Percentiles rank a stretch among this genome's conserved stretches.
phyloP scores from a whole-genome alignment of 2,329 filamentous ascomycete species.

The Colletotrichum horii region DNA sequence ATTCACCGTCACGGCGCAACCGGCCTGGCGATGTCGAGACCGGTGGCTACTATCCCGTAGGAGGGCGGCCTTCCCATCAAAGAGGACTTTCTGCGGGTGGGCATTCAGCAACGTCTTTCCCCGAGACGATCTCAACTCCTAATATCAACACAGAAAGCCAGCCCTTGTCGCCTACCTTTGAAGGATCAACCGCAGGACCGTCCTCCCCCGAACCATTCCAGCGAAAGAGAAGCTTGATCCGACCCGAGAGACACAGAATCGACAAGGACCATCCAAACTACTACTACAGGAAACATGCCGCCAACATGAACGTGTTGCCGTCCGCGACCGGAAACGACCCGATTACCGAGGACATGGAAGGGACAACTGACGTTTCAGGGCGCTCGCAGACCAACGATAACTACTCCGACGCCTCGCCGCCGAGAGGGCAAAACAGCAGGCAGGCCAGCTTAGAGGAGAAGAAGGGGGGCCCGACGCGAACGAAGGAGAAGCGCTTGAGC shows the following conservation, averaged over 20 bases:
- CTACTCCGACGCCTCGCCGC: conserved; percentile 46
- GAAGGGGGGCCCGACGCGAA: conserved; percentile 35
- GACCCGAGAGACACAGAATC: conserved; percentile 86
- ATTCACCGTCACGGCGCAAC: conserved; percentile 69
- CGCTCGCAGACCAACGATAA: conserved; percentile 46
- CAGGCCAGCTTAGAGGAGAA: conserved; percentile 39
- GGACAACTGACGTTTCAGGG: conserved; percentile 59
- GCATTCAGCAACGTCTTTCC: conserved; percentile 62
- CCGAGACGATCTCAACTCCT: conserved; percentile 61
- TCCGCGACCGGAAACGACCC: conserved; percentile 94
- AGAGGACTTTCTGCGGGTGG: conserved; percentile 60
- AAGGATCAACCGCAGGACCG: conserved; percentile 27
- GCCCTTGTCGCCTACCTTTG: conserved; percentile 57
- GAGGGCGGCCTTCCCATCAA: conserved; percentile 50
- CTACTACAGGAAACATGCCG: conserved; percentile 92
- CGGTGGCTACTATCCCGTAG: conserved; percentile 54
- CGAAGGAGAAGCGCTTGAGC: conserved; percentile 40
- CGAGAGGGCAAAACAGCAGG: conserved; percentile 32
- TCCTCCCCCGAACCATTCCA: conserved; percentile 37
- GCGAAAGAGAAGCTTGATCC: conserved; percentile 87
- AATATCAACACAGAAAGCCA: conserved; percentile 61
- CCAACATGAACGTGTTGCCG: conserved; percentile 87
- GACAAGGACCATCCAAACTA: conserved; percentile 92
- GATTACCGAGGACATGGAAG: conserved; percentile 78
- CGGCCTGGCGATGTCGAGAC: conserved; percentile 75